These are phyloP conservation scores for Aureobasidium uvarum DNA, from an alignment of 2,329 filamentous ascomycete genomes.

Conservation along the genomic window DNA sequence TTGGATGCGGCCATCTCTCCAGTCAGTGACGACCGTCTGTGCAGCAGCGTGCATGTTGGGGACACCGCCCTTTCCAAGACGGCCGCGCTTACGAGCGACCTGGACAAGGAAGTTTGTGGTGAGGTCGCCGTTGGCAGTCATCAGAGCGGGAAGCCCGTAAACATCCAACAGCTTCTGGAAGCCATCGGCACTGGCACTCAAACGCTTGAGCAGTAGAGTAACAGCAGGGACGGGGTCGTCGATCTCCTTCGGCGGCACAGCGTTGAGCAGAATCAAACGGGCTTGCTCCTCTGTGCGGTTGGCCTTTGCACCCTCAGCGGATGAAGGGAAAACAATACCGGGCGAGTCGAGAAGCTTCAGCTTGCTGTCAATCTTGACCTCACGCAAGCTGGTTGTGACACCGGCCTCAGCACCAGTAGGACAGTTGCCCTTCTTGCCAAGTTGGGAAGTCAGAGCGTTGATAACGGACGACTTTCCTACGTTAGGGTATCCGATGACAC, in stretches of 20 bases:
- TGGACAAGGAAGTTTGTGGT: constrained; percentile 93
- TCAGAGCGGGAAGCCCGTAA: constrained; percentile 79
- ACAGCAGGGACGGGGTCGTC: constrained; percentile 89
- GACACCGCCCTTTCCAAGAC: constrained; percentile 82
- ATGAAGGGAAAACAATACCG: constrained; percentile 86
- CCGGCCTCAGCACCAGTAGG: constrained; percentile 89
- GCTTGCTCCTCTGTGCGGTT: constrained; percentile 64
- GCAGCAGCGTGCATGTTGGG: constrained; percentile 86
- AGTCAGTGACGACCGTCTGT: constrained; percentile 93
- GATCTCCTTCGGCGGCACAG: constrained; percentile 90
- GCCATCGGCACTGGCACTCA: constrained; percentile 70
- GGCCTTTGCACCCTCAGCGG: constrained; percentile 46
- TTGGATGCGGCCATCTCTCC: constrained; percentile 30
- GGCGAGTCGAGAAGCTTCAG: constrained; percentile 91
- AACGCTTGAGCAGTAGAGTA: constrained; percentile 73
- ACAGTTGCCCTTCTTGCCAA: constrained; percentile 70
- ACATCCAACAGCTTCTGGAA: constrained; percentile 76
- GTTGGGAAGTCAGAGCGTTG: constrained; percentile 79
- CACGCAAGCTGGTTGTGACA: constrained; percentile 81
- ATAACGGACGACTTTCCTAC: constrained; percentile 97
- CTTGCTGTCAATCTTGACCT: constrained; percentile 93
- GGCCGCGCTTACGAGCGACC: constrained; percentile 87
- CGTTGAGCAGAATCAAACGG: constrained; percentile 82
- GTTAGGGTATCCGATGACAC: constrained; percentile 93
- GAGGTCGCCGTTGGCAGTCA: constrained; percentile 66